Evolutionary conservation across 176 grass and related monocot genomes (phyloP), one percentile per base, ranked within the genome.

Genomic region (Bothriochloa decipiens): DNA sequence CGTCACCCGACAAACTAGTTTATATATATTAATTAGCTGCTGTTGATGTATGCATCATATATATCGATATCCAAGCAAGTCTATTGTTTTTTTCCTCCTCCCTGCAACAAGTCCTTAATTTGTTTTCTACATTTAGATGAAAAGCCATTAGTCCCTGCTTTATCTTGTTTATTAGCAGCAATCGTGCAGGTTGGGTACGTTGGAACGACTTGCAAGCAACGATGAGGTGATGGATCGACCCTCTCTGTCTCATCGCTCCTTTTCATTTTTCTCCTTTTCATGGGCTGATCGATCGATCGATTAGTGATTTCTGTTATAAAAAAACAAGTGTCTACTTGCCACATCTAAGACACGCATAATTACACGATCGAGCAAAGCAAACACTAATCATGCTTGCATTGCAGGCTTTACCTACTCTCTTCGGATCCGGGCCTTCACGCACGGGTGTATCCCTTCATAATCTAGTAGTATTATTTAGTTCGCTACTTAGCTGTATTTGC

Each of bases 131-230:
- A 32, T 36, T 36, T 65, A 77, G 42, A 63, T 42, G 88, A 86
- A 80, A 79, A 79, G 32, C 14, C 28, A 26, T 33, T 32, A 2
- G 58, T 5, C 32, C 20, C 32, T 36, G 29, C 29, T 37, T 37
- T 68, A 1, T 15, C 10, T 17, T 67, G 67, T 13, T 18, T 77
- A 22, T 57, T 57, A 57, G 20, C n/a, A 71, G 67, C 77, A 78
- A 91, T 77, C 82, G 71, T 88, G 82, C 76, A 70, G 67, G 43
- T 70, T 72, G 53, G 76, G 53, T 57, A 57, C 53, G 77, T 85
- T 81, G 72, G 68, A 87, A 77, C 52, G 40, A 71, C 85, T 36
- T 91, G 85, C 29, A 84, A 91, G 81, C 89, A 81, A 88, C 85
- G 53, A 76, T 57, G 53, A 81, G 71, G 43, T 39, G 25, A 87